Percentiles rank a stretch among this genome's conserved stretches.
Conservation (phyloP, 2,329 filamentous ascomycete genomes). For the Sclerotinia glacialis region DNA sequence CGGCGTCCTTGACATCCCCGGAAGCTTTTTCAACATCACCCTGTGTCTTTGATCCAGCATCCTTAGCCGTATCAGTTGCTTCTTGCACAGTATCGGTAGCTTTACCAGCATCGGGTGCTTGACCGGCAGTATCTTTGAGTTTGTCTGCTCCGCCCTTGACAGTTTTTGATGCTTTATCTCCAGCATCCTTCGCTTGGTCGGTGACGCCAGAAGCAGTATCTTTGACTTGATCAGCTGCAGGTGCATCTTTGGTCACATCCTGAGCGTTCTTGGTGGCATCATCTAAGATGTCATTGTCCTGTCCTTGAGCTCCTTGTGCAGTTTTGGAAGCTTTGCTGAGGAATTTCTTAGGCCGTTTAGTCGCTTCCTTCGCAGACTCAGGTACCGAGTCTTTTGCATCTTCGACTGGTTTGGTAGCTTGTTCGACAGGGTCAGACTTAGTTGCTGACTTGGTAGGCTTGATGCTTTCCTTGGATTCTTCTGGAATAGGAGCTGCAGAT, state of each 20-base stretch:
- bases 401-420: constrained; percentile 3
- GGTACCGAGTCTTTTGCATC: neutral
- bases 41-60: neutral
- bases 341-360: constrained; percentile 20
- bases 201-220: neutral
- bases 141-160: constrained; percentile 6
- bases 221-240: neutral
- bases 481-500: constrained; percentile 19
- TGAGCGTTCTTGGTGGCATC: constrained; percentile 10
- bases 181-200: neutral
- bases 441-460: neutral
- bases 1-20: neutral
- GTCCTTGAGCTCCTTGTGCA: constrained; percentile 5
- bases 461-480: constrained; percentile 1
- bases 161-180: neutral
- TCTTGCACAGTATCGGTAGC: neutral
- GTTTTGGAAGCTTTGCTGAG: constrained; percentile 19
- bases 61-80: neutral
- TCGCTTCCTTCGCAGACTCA: constrained; percentile 1
- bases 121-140: neutral
- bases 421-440: constrained; percentile 6
- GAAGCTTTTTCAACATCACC: neutral
- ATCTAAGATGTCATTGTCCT: neutral
- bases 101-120: neutral
- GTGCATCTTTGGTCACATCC: neutral